Evolutionary conservation across 2,329 filamentous ascomycete genomes (phyloP).

Genomic region (Pseudogymnoascus sp.): DNA sequence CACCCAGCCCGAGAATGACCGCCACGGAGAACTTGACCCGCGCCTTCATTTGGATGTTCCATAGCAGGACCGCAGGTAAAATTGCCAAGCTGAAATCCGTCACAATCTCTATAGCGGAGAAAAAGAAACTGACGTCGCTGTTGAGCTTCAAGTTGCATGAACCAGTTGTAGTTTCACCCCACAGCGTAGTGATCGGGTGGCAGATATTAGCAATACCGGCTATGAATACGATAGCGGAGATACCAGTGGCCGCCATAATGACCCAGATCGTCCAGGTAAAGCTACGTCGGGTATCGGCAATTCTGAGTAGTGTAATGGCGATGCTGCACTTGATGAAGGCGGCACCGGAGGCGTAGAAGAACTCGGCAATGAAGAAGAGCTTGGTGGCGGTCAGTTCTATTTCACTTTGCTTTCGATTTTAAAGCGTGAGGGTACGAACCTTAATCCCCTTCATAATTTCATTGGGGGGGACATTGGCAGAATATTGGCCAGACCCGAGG

Average conservation of each 20-base stretch:
- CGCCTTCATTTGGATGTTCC: constrained; percentile 35
- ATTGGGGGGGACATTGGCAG: constrained; percentile 12
- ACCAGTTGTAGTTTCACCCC: constrained; percentile 24
- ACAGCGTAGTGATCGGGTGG: constrained; percentile 26
- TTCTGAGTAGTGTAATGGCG: constrained; percentile 26
- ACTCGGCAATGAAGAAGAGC: constrained; percentile 32
- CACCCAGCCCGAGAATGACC: constrained; percentile 35
- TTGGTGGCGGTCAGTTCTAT: constrained; percentile 15
- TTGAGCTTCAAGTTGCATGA: constrained; percentile 24
- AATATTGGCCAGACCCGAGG: constrained; percentile 23
- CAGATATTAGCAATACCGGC: constrained; percentile 26
- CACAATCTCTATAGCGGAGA: constrained; percentile 30
- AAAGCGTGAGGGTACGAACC: constrained; percentile 12
- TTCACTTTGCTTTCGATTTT: neutral
- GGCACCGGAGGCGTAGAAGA: constrained; percentile 30
- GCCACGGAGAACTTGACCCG: constrained; percentile 38
- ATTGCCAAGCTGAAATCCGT: constrained; percentile 30
- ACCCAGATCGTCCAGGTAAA: constrained; percentile 24
- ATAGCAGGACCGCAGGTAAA: constrained; percentile 33
- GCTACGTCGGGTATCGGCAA: constrained; percentile 24
- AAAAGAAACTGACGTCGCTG: constrained; percentile 28
- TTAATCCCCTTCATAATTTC: constrained; percentile 20
- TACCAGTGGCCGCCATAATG: constrained; percentile 19
- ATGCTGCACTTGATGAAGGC: constrained; percentile 26
- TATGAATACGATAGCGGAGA: constrained; percentile 25